These are phyloP conservation scores for Petrea volubilis DNA, from an alignment of 257 asterid genomes.

Conservation along the genomic window DNA sequence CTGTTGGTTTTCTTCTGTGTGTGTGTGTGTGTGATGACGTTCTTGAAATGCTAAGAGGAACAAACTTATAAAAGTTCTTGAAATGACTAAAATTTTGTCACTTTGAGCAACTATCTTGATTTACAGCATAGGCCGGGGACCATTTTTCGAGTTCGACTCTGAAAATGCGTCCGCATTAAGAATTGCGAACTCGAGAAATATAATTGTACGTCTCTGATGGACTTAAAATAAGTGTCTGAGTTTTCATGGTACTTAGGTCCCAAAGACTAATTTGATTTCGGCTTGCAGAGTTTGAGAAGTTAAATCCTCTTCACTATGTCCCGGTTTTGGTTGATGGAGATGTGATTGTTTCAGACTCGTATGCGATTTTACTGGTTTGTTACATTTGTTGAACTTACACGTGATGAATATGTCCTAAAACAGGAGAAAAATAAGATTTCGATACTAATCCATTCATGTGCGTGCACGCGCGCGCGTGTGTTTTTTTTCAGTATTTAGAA, in stretches of 20 bases:
- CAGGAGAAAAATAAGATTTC: too few species aligned
- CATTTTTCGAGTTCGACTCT: neutral
- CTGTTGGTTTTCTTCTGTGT: neutral
- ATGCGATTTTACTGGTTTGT: constrained; percentile 71
- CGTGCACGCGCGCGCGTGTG: too few species aligned
- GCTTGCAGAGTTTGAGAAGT: constrained; percentile 69
- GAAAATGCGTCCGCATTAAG: too few species aligned
- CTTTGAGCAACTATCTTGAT: neutral
- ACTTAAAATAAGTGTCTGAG: too few species aligned
- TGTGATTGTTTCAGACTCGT: constrained; percentile 69
- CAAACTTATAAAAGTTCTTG: neutral
- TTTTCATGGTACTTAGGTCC: neutral
- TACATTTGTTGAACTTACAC: neutral
- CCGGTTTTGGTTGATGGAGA: constrained; percentile 82
- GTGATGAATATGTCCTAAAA: neutral
- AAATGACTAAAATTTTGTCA: neutral
- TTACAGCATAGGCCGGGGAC: neutral
- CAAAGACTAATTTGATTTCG: constrained; percentile 22
- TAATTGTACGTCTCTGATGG: neutral
- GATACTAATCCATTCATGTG: too few species aligned
- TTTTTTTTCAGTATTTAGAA: constrained; percentile 60
- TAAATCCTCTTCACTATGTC: constrained; percentile 72
- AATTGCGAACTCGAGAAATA: too few species aligned
- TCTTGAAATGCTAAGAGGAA: neutral
- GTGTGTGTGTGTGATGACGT: neutral